Base-by-base conservation (phyloP, 345 rosid species). In the Eucalyptus curtisii region DNA sequence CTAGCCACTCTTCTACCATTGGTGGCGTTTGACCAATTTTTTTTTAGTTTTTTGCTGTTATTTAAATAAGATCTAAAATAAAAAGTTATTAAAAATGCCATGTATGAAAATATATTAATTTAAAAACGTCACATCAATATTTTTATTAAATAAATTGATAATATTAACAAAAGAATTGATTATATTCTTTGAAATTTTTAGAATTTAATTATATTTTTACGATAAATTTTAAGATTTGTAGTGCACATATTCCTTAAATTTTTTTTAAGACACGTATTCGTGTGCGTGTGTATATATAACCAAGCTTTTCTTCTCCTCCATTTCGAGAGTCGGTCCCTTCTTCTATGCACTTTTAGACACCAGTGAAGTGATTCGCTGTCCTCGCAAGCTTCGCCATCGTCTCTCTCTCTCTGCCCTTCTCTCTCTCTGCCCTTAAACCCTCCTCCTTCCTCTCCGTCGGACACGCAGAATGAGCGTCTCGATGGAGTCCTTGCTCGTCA, bases 401-500 rank as follows among this genome's bases (percentile, higher is more conserved):
- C 3, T 48, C 68, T 30, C 49, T 33, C 82, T 66, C 55, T 59
- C 82, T 87, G n/a, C n/a, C n/a, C n/a, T 52, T 45, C 88, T 66
- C 86, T 37, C 89, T 24, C 11, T 44, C 44, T 24, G 19, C 52
- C 55, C 86, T 80, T 40, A 40, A 47, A 59, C 61, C 59, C 82
- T 53, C 49, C 8, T 37, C 45, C 81, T 40, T 5, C 11, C 84
- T 76, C 27, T 40, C 47, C 47, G 47, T 20, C 30, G 47, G 59
- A 10, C 25, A 50, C 90, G 40, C 85, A 76, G 30, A 42, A 89
- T 89, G 90, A 89, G 88, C 47, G 66, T 42, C 47, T 20, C 87
- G 17, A 80, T 68, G 81, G 87, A 79, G 66, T 47, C 90, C 50
- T 49, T 89, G 31, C 88, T 89, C 7, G n/a, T 50, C 85, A 89